Evolutionary conservation across 176 grass and related monocot species (phyloP).

Genomic region (Eragrostis nindensis): DNA sequence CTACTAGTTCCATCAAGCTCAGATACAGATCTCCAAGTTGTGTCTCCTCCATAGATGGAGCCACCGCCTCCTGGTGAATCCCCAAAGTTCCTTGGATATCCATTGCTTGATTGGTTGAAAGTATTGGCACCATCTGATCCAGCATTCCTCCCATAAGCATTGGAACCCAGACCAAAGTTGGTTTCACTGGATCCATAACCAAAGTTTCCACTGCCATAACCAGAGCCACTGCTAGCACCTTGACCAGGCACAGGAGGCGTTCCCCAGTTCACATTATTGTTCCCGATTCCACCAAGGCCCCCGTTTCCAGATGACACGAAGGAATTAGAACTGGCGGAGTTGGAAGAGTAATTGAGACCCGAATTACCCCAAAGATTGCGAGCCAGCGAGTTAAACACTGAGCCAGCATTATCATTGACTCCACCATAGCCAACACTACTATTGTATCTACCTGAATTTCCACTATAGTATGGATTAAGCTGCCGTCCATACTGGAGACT

Average conservation of each 20-base stretch:
- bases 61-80: constrained; percentile 59
- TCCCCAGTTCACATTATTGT: constrained; percentile 81
- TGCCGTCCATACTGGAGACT: constrained; percentile 61
- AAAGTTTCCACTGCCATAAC: constrained; percentile 58
- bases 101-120: constrained; percentile 69
- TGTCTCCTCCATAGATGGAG: constrained; percentile 78
- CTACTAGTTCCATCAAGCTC: constrained; percentile 71
- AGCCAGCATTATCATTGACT: constrained; percentile 60
- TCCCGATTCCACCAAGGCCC: constrained; percentile 70
- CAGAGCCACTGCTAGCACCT: constrained; percentile 49
- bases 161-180: constrained; percentile 59
- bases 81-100: constrained; percentile 70
- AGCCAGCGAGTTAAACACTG: constrained; percentile 69
- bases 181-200: constrained; percentile 66
- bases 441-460: constrained; percentile 72
- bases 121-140: constrained; percentile 57
- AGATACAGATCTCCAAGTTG: constrained; percentile 68
- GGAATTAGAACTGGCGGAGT: constrained; percentile 61
- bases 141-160: constrained; percentile 64
- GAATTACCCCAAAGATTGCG: constrained; percentile 75
- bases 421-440: constrained; percentile 64
- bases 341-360: constrained; percentile 66
- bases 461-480: constrained; percentile 77
- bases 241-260: constrained; percentile 69
- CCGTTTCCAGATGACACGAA: constrained; percentile 72